Conservation (phyloP, 2,329 filamentous ascomycete genomes). For the Cytospora paraplurivora region DNA sequence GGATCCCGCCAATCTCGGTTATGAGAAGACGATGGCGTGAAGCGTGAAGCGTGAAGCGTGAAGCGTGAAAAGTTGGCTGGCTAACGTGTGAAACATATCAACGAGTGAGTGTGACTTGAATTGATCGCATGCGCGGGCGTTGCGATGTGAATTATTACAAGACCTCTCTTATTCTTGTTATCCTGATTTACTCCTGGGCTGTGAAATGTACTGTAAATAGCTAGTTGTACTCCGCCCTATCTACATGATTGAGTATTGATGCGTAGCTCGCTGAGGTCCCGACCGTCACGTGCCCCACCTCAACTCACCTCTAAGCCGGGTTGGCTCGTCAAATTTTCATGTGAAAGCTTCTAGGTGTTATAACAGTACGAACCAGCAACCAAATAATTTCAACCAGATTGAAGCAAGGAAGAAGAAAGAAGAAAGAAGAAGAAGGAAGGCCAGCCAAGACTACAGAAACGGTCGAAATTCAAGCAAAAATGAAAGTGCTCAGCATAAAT, state of each 20-base stretch:
- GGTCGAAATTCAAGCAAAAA: constrained; percentile 43
- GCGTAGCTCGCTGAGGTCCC: not conserved
- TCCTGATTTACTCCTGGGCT: too few species aligned
- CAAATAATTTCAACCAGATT: not conserved
- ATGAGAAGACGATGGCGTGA: constrained; percentile 49
- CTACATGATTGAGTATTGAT: not conserved
- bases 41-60: constrained; percentile 35
- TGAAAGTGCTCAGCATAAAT: constrained; percentile 96
- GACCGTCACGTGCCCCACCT: constrained; percentile 26
- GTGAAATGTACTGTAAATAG: too few species aligned
- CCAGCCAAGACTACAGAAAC: too few species aligned
- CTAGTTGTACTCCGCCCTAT: not conserved
- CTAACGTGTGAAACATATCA: not conserved
- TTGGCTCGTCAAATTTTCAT: constrained; percentile 17
- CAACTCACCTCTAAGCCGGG: constrained; percentile 6
- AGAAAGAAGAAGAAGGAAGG: constrained; percentile 12
- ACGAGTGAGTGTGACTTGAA: not conserved
- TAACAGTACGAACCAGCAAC: not conserved
- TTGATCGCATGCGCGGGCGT: constrained; percentile 11
- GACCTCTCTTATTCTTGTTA: not conserved
- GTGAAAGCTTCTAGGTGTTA: constrained; percentile 10
- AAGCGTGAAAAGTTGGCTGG: constrained; percentile 34
- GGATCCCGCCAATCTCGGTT: constrained; percentile 39
- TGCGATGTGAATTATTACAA: not conserved
- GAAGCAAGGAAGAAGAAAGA: constrained; percentile 18